These are phyloP conservation scores for Monosporascus cannonballus DNA, from an alignment of 2,329 filamentous ascomycete species.

Conservation along the genomic window DNA sequence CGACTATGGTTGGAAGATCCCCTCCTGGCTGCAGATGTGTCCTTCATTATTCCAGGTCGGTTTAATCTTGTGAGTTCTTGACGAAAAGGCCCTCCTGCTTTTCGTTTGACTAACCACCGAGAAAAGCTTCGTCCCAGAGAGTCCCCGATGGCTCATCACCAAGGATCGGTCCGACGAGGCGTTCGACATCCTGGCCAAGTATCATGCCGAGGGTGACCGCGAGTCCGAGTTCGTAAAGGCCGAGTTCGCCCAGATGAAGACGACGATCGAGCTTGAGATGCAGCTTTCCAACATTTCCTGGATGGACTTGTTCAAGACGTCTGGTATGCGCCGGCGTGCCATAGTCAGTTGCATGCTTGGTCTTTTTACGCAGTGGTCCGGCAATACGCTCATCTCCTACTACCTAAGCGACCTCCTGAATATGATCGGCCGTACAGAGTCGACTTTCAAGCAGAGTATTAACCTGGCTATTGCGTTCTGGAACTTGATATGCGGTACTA, in stretches of 20 bases:
- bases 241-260: slow-evolving; percentile 50
- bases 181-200: slow-evolving; percentile 38
- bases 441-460: slow-evolving; percentile 38
- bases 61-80: slow-evolving; percentile 28
- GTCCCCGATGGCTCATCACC: slow-evolving; percentile 51
- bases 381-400: slow-evolving; percentile 35
- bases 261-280: slow-evolving; percentile 47
- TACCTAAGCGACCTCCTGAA: slow-evolving; percentile 35
- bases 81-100: too few species aligned
- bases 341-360: slow-evolving; percentile 32
- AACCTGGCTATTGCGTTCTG: slow-evolving; percentile 40
- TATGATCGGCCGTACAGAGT: slow-evolving; percentile 37
- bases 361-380: slow-evolving; percentile 35
- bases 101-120: too few species aligned
- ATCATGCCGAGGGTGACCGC: slow-evolving; percentile 39
- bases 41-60: slow-evolving; percentile 35
- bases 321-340: slow-evolving; percentile 33
- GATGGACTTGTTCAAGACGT: slow-evolving; percentile 33
- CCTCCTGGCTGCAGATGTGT: slow-evolving; percentile 39
- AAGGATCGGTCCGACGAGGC: slow-evolving; percentile 46
- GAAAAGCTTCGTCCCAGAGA: slow-evolving; percentile 47
- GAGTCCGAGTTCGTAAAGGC: slow-evolving; percentile 43
- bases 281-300: slow-evolving; percentile 42
- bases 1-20: slow-evolving; percentile 39
- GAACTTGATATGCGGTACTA: slow-evolving; percentile 36